Percentiles rank a stretch among this genome's conserved stretches.
Conservation (phyloP, 2,329 filamentous ascomycete genomes). For the Cryphonectria parasitica region DNA sequence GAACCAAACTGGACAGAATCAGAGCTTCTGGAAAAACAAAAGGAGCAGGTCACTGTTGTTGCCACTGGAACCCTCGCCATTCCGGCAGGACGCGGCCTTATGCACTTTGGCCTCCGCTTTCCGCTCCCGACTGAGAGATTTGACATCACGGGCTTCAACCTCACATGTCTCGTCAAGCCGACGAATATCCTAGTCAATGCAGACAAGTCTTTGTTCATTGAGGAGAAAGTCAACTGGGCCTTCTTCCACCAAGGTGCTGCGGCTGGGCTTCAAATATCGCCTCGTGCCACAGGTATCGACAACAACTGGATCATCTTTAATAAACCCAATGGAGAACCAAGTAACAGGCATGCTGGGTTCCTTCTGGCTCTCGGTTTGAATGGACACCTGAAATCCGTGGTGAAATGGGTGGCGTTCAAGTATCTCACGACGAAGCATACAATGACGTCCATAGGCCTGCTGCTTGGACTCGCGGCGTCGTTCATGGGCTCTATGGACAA, state of each 20-base stretch:
- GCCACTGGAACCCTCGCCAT: slow-evolving; percentile 88
- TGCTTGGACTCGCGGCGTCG: slow-evolving; percentile 89
- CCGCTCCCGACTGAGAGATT: slow-evolving; percentile 93
- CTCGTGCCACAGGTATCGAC: slow-evolving; percentile 88
- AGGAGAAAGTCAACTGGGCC: slow-evolving; percentile 97
- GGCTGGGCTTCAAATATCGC: slow-evolving; percentile 89
- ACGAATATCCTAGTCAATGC: slow-evolving; percentile 92
- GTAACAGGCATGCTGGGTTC: slow-evolving; percentile 95
- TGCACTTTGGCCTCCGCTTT: slow-evolving; percentile 85
- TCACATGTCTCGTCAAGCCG: slow-evolving; percentile 90
- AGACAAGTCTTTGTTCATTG: slow-evolving; percentile 83
- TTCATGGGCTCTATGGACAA: slow-evolving; percentile 98
- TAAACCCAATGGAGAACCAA: slow-evolving; percentile 83
- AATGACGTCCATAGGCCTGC: slow-evolving; percentile 97
- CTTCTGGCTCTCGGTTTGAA: slow-evolving; percentile 89
- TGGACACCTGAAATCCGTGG: slow-evolving; percentile 89
- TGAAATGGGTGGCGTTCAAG: slow-evolving; percentile 98
- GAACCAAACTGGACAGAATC: slow-evolving; percentile 82
- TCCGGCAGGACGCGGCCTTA: slow-evolving; percentile 81
- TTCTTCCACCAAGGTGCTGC: slow-evolving; percentile 97
- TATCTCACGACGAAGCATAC: slow-evolving; percentile 99
- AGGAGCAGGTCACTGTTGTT: slow-evolving; percentile 83
- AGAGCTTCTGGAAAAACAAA: slow-evolving; percentile 88
- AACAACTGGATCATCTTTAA: slow-evolving; percentile 99
- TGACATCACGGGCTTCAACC: slow-evolving; percentile 85